Evolutionary conservation across 257 asterid genomes (phyloP).

Genomic region (Orobanche coerulescens): DNA sequence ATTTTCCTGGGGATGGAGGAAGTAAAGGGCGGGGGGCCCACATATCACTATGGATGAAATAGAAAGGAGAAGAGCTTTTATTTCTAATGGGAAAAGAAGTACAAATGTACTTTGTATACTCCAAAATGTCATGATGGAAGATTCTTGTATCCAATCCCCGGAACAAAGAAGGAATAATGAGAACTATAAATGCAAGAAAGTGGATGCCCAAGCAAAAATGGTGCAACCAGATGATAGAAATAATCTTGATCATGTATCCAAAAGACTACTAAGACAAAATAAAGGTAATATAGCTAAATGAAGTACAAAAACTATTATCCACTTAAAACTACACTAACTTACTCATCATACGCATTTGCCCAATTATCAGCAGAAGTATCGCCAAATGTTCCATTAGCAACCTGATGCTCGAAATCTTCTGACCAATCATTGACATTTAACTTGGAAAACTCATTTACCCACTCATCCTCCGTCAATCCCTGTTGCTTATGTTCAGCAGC

Average conservation of each 20-base stretch:
- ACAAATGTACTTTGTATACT: too few relatives aligned
- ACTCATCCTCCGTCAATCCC: constrained; percentile 58
- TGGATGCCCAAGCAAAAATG: background rate
- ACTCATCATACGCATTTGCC: constrained; percentile 97
- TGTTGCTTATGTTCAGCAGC: constrained; percentile 53
- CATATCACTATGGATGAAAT: too few relatives aligned
- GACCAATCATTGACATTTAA: constrained; percentile 89
- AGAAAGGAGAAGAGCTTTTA: too few relatives aligned
- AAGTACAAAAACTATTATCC: background rate
- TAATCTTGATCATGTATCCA: background rate
- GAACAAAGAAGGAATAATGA: background rate
- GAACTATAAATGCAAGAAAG: too few relatives aligned
- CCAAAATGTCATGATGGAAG: too few relatives aligned
- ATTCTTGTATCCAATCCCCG: too few relatives aligned
- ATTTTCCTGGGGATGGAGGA: too few relatives aligned
- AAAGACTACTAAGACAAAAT: background rate
- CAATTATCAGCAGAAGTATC: constrained; percentile 74
- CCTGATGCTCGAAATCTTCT: constrained; percentile 85
- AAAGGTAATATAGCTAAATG: background rate
- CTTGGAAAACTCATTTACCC: constrained; percentile 92
- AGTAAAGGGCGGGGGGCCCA: too few relatives aligned
- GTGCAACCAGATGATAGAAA: background rate
- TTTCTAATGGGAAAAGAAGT: too few relatives aligned
- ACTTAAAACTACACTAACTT: constrained; percentile 30
- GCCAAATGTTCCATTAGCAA: constrained; percentile 76